phyloP scores from a whole-genome alignment of 2,329 filamentous ascomycete genomes.

The Fusarium sp. region DNA sequence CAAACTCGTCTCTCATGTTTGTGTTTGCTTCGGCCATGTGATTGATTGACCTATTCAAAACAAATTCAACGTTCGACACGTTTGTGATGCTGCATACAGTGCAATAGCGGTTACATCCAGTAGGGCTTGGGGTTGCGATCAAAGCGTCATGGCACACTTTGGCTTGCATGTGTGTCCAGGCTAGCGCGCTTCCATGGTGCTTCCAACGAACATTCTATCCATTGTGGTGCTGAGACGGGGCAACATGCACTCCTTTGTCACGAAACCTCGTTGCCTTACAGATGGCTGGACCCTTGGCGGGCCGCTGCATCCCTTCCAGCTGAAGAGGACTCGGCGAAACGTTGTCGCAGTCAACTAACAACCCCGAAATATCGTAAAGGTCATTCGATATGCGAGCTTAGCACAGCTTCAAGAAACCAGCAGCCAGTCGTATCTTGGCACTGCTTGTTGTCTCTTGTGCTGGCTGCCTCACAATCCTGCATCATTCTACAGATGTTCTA shows the following conservation, averaged over 20 bases:
- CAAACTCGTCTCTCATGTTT: conserved; percentile 11
- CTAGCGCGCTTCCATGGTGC: conserved; percentile 35
- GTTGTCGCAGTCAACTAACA: background rate
- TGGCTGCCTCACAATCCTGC: conserved; percentile 1
- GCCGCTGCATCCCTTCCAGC: conserved; percentile 9
- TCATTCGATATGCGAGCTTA: background rate
- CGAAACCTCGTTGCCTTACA: background rate
- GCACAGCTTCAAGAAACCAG: conserved; percentile 2
- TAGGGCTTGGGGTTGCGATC: conserved; percentile 4
- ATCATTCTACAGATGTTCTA: conserved; percentile 1
- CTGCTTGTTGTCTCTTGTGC: background rate
- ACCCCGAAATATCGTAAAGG: background rate
- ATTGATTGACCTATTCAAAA: background rate
- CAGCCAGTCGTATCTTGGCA: conserved; percentile 7
- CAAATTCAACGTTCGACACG: background rate
- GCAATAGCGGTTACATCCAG: conserved; percentile 18
- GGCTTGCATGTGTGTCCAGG: conserved; percentile 22
- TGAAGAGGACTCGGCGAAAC: conserved; percentile 2
- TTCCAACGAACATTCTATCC: conserved; percentile 39
- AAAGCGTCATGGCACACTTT: conserved; percentile 19
- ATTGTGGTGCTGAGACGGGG: conserved; percentile 6
- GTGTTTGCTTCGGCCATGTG: conserved; percentile 11
- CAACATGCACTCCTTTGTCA: background rate
- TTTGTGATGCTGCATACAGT: conserved; percentile 1
- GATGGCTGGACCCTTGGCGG: conserved; percentile 3